A percentile compares a stretch with the other conserved stretches of the same genome.
phyloP scores from a whole-genome alignment of 495 filamentous ascomycete genomes.

The Elasticomyces elasticus region DNA sequence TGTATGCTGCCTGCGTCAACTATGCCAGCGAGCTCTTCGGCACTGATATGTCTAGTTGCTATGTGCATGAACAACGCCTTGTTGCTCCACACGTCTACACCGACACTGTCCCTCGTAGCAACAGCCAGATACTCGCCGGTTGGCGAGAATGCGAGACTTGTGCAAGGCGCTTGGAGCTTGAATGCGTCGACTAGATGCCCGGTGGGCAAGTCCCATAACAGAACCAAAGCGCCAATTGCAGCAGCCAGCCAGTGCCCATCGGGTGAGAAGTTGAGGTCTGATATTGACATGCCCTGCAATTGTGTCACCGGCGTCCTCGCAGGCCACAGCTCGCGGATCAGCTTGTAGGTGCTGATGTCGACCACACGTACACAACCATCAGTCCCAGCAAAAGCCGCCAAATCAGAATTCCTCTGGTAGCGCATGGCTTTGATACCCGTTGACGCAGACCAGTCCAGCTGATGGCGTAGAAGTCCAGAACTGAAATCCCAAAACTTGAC shows the following conservation, averaged over 20 bases:
- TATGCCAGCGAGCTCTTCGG: constrained; percentile 56
- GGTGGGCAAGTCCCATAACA: constrained; percentile 93
- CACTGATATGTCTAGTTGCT: constrained; percentile 68
- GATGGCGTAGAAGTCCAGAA: constrained; percentile 62
- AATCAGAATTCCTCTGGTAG: constrained; percentile 69
- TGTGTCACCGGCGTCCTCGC: constrained; percentile 25
- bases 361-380: constrained; percentile 81
- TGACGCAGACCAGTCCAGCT: constrained; percentile 79
- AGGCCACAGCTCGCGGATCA: constrained; percentile 89
- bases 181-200: constrained; percentile 90
- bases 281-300: neutral
- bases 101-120: constrained; percentile 71
- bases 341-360: constrained; percentile 79
- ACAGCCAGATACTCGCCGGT: constrained; percentile 91
- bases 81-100: constrained; percentile 88
- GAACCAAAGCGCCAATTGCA: constrained; percentile 44
- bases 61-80: constrained; percentile 79
- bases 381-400: constrained; percentile 82
- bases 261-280: constrained; percentile 62
- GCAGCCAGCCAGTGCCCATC: constrained; percentile 92
- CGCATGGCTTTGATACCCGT: constrained; percentile 65
- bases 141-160: constrained; percentile 71
- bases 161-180: constrained; percentile 62
- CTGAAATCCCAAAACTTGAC: constrained; percentile 96
- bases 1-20: constrained; percentile 19